These are phyloP conservation scores for Aspergillus sp. DNA, from an alignment of 2,329 filamentous ascomycete genomes.

Conservation along the genomic window DNA sequence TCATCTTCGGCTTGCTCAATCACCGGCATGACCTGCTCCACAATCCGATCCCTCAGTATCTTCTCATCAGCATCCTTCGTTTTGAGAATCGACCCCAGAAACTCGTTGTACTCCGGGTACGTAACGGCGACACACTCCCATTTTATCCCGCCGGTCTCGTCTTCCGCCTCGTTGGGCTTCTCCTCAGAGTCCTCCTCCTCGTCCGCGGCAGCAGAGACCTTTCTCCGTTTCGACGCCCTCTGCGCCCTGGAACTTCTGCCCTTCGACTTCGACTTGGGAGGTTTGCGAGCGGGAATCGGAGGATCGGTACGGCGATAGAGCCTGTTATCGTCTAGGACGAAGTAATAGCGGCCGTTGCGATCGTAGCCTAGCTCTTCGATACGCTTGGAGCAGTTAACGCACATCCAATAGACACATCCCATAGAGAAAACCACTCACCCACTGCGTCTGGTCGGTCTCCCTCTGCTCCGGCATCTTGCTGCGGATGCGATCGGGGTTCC, in stretches of 20 bases:
- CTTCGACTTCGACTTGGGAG: conserved; percentile 54
- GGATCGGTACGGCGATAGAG: conserved; percentile 82
- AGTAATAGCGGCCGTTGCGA: conserved; percentile 74
- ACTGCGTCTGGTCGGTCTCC: conserved; percentile 69
- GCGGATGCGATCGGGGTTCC: conserved; percentile 75
- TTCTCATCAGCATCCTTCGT: conserved; percentile 81
- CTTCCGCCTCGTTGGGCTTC: conserved; percentile 35
- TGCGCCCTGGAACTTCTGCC: conserved; percentile 55
- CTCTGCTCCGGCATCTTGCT: conserved; percentile 76
- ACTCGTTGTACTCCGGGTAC: conserved; percentile 62
- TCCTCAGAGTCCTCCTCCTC: conserved; percentile 34
- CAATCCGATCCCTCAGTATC: conserved; percentile 59
- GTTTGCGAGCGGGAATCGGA: conserved; percentile 47
- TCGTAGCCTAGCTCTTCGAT: conserved; percentile 62
- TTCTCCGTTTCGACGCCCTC: conserved; percentile 64
- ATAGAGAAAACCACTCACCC: conserved; percentile 50
- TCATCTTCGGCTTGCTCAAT: conserved; percentile 65
- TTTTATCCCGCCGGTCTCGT: conserved; percentile 63
- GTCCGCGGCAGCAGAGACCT: conserved; percentile 33
- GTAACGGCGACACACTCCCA: conserved; percentile 91
- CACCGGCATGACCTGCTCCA: conserved; percentile 71
- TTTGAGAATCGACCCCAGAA: conserved; percentile 62
- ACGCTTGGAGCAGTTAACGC: conserved; percentile 26
- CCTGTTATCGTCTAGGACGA: conserved; percentile 85
- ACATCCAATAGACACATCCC: neutral